These are phyloP conservation scores for Aspergillus ellipticus DNA, from an alignment of 495 filamentous ascomycete genomes.

Conservation along the genomic window DNA sequence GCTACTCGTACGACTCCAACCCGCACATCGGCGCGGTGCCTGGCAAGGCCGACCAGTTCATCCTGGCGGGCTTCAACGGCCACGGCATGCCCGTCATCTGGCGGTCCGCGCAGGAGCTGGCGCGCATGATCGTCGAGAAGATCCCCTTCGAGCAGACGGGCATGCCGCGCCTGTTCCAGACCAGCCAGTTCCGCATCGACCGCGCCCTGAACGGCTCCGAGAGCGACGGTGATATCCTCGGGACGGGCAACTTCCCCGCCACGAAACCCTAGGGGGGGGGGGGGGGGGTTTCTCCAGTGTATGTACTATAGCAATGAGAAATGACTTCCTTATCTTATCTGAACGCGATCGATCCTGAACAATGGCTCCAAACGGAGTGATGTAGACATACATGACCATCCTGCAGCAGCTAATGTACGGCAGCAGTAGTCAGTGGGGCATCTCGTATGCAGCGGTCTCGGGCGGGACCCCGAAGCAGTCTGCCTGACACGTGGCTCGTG, in stretches of 20 bases:
- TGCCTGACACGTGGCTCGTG: no score
- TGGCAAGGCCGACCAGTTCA: conserved; percentile 34
- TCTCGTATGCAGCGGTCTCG: no score
- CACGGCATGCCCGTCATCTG: conserved; percentile 53
- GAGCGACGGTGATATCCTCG: background rate
- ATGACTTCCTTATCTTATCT: no score
- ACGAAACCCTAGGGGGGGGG: conserved; percentile 2
- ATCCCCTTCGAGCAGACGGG: conserved; percentile 5
- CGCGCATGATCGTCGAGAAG: conserved; percentile 36
- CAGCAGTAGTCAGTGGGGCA: no score
- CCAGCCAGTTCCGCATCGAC: conserved; percentile 4
- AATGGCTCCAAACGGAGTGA: no score
- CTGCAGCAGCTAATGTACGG: no score
- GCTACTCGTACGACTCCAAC: conserved; percentile 39
- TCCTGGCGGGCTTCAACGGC: conserved; percentile 53
- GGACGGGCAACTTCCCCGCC: conserved; percentile 2
- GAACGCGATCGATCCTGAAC: no score
- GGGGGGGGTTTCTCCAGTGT: no score
- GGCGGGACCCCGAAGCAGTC: no score
- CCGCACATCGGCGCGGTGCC: conserved; percentile 50
- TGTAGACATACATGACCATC: no score
- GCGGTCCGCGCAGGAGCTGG: conserved; percentile 38
- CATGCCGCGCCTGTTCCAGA: conserved; percentile 9
- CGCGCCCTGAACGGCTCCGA: background rate
- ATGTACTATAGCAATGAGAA: no score